A percentile compares a stretch with the other conserved stretches of the same genome.
Conservation (phyloP, 2,329 filamentous ascomycete species). For the Xylariaceae sp. region DNA sequence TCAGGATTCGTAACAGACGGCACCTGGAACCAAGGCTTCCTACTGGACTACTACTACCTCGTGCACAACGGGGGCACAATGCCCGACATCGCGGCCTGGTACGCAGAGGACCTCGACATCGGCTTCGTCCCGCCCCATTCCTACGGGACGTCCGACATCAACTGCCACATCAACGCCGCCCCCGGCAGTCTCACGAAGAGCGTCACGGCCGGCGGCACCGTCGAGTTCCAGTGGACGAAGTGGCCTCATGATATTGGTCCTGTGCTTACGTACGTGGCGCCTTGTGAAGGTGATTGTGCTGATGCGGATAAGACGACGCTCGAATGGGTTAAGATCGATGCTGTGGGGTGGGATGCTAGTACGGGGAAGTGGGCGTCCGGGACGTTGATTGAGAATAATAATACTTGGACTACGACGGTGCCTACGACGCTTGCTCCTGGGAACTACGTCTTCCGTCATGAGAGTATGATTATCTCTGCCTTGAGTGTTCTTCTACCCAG, state of each 20-base stretch:
- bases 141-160: constrained; percentile 33
- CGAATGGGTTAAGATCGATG: constrained; percentile 31
- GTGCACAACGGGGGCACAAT: constrained; percentile 1
- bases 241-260: constrained; percentile 34
- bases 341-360: constrained; percentile 24
- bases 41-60: constrained; percentile 15
- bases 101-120: constrained; percentile 32
- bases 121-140: constrained; percentile 36
- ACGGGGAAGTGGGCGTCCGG: constrained; percentile 32
- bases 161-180: constrained; percentile 33
- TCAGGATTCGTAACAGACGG: constrained; percentile 16
- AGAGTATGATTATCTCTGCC: constrained; percentile 27
- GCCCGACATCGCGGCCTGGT: constrained; percentile 20
- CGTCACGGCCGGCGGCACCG: constrained; percentile 26
- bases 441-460: constrained; percentile 46
- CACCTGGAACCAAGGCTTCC: constrained; percentile 16
- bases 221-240: constrained; percentile 31
- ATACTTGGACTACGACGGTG: constrained; percentile 41
- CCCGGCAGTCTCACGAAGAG: constrained; percentile 24
- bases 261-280: constrained; percentile 34
- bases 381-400: constrained; percentile 43
- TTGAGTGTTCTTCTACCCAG: not conserved
- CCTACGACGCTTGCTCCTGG: constrained; percentile 38
- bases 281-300: constrained; percentile 19
- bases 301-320: constrained; percentile 4